Percentiles rank a stretch among this genome's conserved stretches.
Conservation (phyloP, 1,284 basidiomycete genomes). For the Sphaerobolus stellatus region DNA sequence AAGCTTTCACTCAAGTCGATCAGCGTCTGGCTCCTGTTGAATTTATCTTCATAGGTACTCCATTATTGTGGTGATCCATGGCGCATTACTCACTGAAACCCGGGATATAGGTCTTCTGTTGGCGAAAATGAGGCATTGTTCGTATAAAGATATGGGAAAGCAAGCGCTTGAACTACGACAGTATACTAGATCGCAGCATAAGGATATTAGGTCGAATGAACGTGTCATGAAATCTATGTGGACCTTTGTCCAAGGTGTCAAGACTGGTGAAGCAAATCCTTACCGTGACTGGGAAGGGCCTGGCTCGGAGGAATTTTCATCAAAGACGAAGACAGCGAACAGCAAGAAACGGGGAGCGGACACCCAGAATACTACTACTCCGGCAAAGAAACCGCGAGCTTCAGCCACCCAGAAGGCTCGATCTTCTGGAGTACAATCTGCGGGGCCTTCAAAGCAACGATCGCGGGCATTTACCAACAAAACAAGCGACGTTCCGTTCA, state of each 20-base stretch:
- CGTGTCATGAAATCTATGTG: conserved; percentile 12
- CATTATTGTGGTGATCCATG: not conserved
- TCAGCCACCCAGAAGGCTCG: not conserved
- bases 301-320: not conserved
- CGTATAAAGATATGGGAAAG: conserved; percentile 5
- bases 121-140: conserved; percentile 12
- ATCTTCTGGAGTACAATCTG: too few relatives aligned
- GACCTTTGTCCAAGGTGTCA: conserved; percentile 6
- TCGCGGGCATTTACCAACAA: too few relatives aligned
- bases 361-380: not conserved
- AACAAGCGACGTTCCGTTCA: too few relatives aligned
- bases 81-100: not conserved
- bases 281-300: conserved; percentile 9
- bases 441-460: too few relatives aligned
- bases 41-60: conserved; percentile 12
- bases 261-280: not conserved
- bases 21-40: conserved; percentile 15
- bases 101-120: conserved; percentile 9
- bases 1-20: conserved; percentile 1
- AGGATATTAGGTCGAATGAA: conserved; percentile 14
- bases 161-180: conserved; percentile 7
- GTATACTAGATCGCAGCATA: conserved; percentile 10
- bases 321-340: conserved; percentile 1
- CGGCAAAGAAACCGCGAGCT: not conserved
- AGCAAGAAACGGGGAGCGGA: conserved; percentile 3